These are phyloP conservation scores for Debaryomycetaceae sp. DNA, from an alignment of 1,139 yeast genomes.

Conservation along the genomic window DNA sequence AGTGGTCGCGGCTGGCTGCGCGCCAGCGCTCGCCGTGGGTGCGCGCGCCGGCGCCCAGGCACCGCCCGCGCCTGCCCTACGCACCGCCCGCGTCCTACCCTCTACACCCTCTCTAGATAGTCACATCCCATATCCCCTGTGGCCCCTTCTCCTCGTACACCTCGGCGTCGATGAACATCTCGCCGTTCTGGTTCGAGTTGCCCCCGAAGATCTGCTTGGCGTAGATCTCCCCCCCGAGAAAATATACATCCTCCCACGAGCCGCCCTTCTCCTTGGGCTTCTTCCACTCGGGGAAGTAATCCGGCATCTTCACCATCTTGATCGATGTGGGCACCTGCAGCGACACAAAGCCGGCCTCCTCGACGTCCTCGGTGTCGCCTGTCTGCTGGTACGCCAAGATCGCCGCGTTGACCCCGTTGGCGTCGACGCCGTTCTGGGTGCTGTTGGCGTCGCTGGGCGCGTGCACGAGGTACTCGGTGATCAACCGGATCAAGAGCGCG, in stretches of 20 bases:
- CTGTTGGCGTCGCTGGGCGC: constrained; percentile 28
- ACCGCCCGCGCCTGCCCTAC: too few relatives aligned
- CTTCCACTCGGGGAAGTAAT: constrained; percentile 95
- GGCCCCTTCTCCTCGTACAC: constrained; percentile 84
- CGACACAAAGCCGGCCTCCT: constrained; percentile 17
- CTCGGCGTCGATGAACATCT: constrained; percentile 66
- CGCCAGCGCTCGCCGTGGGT: too few relatives aligned
- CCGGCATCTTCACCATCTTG: constrained; percentile 70
- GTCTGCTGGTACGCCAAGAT: constrained; percentile 44
- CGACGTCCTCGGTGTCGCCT: constrained; percentile 19
- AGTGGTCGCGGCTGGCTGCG: too few relatives aligned
- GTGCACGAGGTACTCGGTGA: constrained; percentile 52
- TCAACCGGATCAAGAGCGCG: constrained; percentile 56
- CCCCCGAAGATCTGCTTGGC: constrained; percentile 76
- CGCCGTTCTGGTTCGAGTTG: constrained; percentile 55
- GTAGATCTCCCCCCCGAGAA: constrained; percentile 84
- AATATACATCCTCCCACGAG: constrained; percentile 63
- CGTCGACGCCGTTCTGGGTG: constrained; percentile 16
- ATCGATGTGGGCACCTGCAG: constrained; percentile 75
- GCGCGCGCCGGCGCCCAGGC: too few relatives aligned
- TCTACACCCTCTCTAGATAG: too few relatives aligned
- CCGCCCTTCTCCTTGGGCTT: constrained; percentile 57
- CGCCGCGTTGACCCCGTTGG: constrained; percentile 36
- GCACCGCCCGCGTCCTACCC: too few relatives aligned
- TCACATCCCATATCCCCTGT: constrained; percentile 51